Base-by-base conservation (phyloP, 2,329 filamentous ascomycete species). In the Fusarium cicatricum region DNA sequence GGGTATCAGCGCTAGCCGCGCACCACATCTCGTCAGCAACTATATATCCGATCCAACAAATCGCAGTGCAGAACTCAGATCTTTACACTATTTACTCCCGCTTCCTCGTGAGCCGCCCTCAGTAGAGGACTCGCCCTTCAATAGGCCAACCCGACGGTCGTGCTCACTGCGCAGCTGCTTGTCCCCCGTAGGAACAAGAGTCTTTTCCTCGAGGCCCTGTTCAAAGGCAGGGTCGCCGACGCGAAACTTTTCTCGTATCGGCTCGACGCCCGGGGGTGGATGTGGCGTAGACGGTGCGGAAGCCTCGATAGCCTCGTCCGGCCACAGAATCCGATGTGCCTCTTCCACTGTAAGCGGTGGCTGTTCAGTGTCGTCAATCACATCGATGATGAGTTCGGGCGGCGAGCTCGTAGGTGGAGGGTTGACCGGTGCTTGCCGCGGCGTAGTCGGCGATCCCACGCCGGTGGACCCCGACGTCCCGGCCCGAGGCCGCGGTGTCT, bases 191-290 rank as follows among this genome's bases (percentile, higher is more conserved):
- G 65, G 64, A 0, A 74, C 65, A 10, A 78, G 66, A 14, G 71
- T 74, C 63, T 80, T 80, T 12, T 76, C 74, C 52, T 80, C 77
- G 0, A 74, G 50, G 0, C 62, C 68, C 2, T 68, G 55, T 0
- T 58, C 55, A 19, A 76, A 71, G 1, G 70, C 67, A 0, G 72
- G 62, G 37, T 79, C 78, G 1, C 71, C 71, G 0, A 67, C 56
- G 1, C 74, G 68, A 33, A 78, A 79, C 52, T 80, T 80, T 39
- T 80, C 77, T 4, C 74, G 73, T 11, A 68, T 54, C 0, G 67
- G 72, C 19, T 72, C 68, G 12, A 66, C 39, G 5, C 56, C 64
- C 3, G 55, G 50, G 3, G 63, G 52, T 1, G 59, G 46, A 1
- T 38, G 34, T 6, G 55, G 17, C 9, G 49, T 34, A 0, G 58